Percentiles rank a stretch among this genome's conserved stretches.
These are phyloP conservation scores for Botryotinia globosa DNA, from an alignment of 2,329 filamentous ascomycete species.

Conservation along the genomic window DNA sequence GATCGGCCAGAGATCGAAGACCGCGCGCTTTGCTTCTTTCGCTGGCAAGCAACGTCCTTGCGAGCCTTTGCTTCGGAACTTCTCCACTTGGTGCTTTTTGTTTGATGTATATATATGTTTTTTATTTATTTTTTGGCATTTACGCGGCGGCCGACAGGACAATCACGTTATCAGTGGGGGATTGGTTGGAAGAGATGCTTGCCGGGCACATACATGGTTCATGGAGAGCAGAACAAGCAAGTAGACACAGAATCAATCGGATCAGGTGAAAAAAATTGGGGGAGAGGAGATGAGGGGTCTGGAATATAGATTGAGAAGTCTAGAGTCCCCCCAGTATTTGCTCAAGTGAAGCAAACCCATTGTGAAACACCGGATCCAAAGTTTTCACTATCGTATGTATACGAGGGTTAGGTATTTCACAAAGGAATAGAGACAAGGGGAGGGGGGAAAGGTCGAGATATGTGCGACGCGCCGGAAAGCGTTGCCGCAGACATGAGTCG, in stretches of 20 bases:
- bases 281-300: background rate
- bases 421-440: background rate
- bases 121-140: background rate
- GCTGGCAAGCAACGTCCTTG: background rate
- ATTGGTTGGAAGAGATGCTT: constrained; percentile 1
- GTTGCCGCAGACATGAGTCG: background rate
- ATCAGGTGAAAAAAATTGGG: background rate
- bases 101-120: background rate
- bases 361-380: no score
- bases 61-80: background rate
- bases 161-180: background rate
- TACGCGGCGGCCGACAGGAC: background rate
- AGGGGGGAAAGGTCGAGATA: background rate
- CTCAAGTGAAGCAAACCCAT: background rate
- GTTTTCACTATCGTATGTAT: background rate
- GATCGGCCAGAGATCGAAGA: background rate
- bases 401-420: background rate
- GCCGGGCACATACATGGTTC: background rate
- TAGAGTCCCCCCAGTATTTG: background rate
- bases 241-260: background rate
- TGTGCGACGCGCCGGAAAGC: background rate
- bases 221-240: background rate
- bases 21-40: background rate
- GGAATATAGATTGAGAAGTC: background rate
- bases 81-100: background rate